Percentiles rank a stretch among this genome's conserved stretches.
phyloP scores from a whole-genome alignment of 2,329 filamentous ascomycete genomes.

The Epichloe typhina region DNA sequence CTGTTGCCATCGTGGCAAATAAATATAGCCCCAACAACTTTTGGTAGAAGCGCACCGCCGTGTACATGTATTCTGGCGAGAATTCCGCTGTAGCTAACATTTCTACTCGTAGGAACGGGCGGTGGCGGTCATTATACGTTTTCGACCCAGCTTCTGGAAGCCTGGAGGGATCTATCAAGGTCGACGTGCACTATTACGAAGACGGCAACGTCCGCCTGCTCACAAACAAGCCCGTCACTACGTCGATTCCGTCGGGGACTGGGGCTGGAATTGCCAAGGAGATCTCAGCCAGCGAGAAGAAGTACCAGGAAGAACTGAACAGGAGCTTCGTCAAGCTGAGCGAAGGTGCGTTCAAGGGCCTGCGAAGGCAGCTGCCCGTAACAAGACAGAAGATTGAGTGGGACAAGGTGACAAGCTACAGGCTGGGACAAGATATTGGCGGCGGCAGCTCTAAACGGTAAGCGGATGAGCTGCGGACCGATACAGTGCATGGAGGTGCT shows the following conservation, averaged over 20 bases:
- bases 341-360: slow-evolving; percentile 87
- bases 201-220: slow-evolving; percentile 92
- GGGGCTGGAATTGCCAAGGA: slow-evolving; percentile 61
- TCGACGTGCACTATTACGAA: slow-evolving; percentile 98
- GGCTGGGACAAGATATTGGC: slow-evolving; percentile 68
- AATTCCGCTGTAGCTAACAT: background rate
- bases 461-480: slow-evolving; percentile 2
- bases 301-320: slow-evolving; percentile 94
- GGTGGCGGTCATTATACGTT: slow-evolving; percentile 83
- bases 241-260: slow-evolving; percentile 46
- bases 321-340: slow-evolving; percentile 75
- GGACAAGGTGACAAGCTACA: slow-evolving; percentile 94
- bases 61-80: background rate
- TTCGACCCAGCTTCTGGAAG: slow-evolving; percentile 55
- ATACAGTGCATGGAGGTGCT: background rate
- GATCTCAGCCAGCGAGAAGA: slow-evolving; percentile 70
- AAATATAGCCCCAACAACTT: slow-evolving; percentile 98
- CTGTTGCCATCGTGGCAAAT: slow-evolving; percentile 78
- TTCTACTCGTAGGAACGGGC: slow-evolving; percentile 59
- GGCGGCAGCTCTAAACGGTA: slow-evolving; percentile 48
- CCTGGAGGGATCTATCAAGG: slow-evolving; percentile 70
- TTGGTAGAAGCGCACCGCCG: slow-evolving; percentile 45
- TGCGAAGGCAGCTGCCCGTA: slow-evolving; percentile 86
- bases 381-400: slow-evolving; percentile 98
- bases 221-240: slow-evolving; percentile 64